These are phyloP conservation scores for Waltergamsia citrina DNA, from an alignment of 2,329 filamentous ascomycete genomes.

Conservation along the genomic window DNA sequence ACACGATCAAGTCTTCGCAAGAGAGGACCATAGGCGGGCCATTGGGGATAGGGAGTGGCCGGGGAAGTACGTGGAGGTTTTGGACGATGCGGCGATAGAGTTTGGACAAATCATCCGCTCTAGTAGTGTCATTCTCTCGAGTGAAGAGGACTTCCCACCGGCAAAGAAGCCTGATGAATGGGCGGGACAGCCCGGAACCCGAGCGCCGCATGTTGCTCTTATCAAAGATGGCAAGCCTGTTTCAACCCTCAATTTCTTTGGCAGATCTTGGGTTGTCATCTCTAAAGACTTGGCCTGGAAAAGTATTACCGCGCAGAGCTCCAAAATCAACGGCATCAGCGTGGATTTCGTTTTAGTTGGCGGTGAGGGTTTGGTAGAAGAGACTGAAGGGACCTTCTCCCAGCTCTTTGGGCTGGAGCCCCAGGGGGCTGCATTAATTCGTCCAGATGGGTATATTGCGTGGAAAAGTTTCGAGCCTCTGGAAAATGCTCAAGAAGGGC, in stretches of 20 bases:
- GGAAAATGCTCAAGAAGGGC: neutral
- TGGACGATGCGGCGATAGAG: constrained; percentile 2
- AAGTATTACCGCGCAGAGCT: no score
- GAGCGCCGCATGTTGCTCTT: constrained; percentile 11
- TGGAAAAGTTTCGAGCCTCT: neutral
- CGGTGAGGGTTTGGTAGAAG: neutral
- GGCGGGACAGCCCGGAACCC: constrained; percentile 11
- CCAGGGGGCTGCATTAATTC: neutral
- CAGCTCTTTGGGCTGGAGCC: neutral
- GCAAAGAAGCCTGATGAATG: constrained; percentile 11
- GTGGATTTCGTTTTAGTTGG: neutral
- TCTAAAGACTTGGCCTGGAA: neutral
- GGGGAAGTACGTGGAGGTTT: neutral
- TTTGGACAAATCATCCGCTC: neutral
- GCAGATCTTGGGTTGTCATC: neutral
- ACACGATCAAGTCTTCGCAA: constrained; percentile 13
- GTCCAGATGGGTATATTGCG: constrained; percentile 1
- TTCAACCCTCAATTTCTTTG: constrained; percentile 1
- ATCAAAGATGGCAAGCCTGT: neutral
- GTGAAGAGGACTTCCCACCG: constrained; percentile 1
- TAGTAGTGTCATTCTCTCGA: neutral
- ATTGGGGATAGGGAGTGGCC: constrained; percentile 6
- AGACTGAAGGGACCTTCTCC: neutral
- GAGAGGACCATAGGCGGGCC: constrained; percentile 11
- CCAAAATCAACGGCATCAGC: neutral